Evolutionary conservation across 192 early-diverging fungal genomes (phyloP).

Genomic region (Backusella circina): DNA sequence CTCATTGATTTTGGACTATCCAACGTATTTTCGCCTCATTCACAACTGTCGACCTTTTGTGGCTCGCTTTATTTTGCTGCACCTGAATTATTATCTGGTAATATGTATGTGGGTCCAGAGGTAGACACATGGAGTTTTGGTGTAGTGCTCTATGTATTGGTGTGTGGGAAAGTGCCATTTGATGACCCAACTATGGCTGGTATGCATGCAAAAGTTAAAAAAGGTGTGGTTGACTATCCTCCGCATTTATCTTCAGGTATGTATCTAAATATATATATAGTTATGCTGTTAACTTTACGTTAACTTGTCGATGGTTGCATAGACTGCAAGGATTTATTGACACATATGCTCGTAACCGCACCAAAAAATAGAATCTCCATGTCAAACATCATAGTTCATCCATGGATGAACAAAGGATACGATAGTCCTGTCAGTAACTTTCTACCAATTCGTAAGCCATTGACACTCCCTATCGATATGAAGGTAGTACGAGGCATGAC

Average conservation of each 20-base stretch:
- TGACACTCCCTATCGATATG: conserved; percentile 52
- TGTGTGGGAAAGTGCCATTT: conserved; percentile 80
- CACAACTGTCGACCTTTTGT: conserved; percentile 50
- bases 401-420: conserved; percentile 73
- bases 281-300: not conserved
- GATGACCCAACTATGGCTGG: conserved; percentile 81
- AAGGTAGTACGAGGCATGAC: conserved; percentile 64
- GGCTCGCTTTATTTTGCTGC: conserved; percentile 78
- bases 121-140: conserved; percentile 87
- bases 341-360: conserved; percentile 65
- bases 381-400: conserved; percentile 64
- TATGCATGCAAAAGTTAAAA: conserved; percentile 82
- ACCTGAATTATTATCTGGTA: conserved; percentile 80
- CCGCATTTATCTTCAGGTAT: conserved; percentile 58
- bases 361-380: conserved; percentile 64
- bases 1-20: conserved; percentile 89
- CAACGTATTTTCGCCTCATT: conserved; percentile 56
- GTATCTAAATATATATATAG: conserved; percentile 23
- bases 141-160: conserved; percentile 79
- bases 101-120: conserved; percentile 77
- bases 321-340: conserved; percentile 57
- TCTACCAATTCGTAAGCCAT: conserved; percentile 52
- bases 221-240: conserved; percentile 80
- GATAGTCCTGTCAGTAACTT: conserved; percentile 57
- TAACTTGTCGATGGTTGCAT: not conserved